These are phyloP conservation scores for Leptodontidium sp. DNA, from an alignment of 2,329 filamentous ascomycete species.

Conservation along the genomic window DNA sequence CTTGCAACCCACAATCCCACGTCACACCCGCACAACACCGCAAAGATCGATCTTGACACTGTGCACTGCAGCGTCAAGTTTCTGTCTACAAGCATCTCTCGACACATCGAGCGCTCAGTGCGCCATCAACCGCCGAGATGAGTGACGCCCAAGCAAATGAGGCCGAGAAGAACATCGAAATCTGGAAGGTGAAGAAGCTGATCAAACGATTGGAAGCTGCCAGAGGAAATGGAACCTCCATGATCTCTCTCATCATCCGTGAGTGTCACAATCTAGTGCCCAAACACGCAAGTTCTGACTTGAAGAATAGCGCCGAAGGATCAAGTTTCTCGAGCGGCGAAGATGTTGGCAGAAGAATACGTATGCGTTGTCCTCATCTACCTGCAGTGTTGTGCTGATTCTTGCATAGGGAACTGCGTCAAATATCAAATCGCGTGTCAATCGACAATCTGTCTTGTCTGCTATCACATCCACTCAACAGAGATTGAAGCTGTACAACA, in stretches of 20 bases:
- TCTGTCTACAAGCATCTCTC: constrained; percentile 33
- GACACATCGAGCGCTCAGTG: constrained; percentile 34
- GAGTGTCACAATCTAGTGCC: constrained; percentile 48
- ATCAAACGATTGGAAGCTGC: constrained; percentile 98
- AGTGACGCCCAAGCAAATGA: constrained; percentile 87
- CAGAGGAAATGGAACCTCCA: constrained; percentile 97
- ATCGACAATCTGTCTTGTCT: constrained; percentile 95
- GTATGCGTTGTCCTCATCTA: constrained; percentile 60
- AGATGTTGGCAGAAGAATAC: constrained; percentile 99
- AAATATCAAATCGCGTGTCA: constrained; percentile 99
- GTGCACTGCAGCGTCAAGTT: constrained; percentile 39
- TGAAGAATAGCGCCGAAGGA: constrained; percentile 85
- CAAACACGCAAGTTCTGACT: constrained; percentile 9
- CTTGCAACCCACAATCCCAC: constrained; percentile 27
- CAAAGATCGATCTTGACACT: constrained; percentile 35
- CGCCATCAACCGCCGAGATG: constrained; percentile 66
- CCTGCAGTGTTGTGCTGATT: constrained; percentile 31
- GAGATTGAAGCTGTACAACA: constrained; percentile 98
- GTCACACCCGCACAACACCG: constrained; percentile 27
- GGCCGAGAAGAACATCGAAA: constrained; percentile 95
- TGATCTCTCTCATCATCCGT: constrained; percentile 99
- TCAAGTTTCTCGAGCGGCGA: constrained; percentile 92
- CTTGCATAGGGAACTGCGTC: constrained; percentile 84
- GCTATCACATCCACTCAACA: constrained; percentile 99
- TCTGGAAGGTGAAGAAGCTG: constrained; percentile 99